These are phyloP conservation scores for Staphylotrichum tortipilum DNA, from an alignment of 495 filamentous ascomycete genomes.

Conservation along the genomic window DNA sequence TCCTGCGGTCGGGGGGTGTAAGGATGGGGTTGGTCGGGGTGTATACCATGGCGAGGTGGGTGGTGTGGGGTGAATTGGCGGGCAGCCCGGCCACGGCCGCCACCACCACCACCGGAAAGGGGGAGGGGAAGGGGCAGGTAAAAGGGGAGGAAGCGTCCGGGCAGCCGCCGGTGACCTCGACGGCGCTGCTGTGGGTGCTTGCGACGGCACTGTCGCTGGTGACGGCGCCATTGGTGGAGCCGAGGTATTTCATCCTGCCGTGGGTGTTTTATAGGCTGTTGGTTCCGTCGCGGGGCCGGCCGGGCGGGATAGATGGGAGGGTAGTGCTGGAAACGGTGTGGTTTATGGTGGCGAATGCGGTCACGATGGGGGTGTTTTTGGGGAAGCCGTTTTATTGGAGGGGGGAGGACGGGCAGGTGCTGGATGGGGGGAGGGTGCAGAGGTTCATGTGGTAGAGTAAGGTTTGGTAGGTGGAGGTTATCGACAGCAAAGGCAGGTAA, in stretches of 20 bases:
- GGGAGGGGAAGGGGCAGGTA: no score
- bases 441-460: slow-evolving; percentile 72
- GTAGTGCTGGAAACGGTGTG: slow-evolving; percentile 68
- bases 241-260: slow-evolving; percentile 86
- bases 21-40: slow-evolving; percentile 58
- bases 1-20: slow-evolving; percentile 51
- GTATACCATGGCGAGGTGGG: slow-evolving; percentile 47
- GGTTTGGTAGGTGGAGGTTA: background rate
- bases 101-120: background rate
- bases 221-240: slow-evolving; percentile 87
- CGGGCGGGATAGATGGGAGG: slow-evolving; percentile 18
- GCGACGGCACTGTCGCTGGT: slow-evolving; percentile 68
- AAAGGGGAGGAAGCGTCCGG: no score
- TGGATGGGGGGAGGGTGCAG: slow-evolving; percentile 72
- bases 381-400: slow-evolving; percentile 72
- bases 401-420: slow-evolving; percentile 28
- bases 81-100: background rate
- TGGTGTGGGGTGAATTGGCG: slow-evolving; percentile 48
- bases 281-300: slow-evolving; percentile 51
- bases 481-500: background rate
- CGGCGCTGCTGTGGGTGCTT: slow-evolving; percentile 56
- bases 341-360: slow-evolving; percentile 63
- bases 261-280: slow-evolving; percentile 92
- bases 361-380: slow-evolving; percentile 75
- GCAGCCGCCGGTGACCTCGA: slow-evolving; percentile 25